A percentile compares a stretch with the other conserved stretches of the same genome.
Evolutionary conservation across 345 rosid genomes (phyloP).

Genomic region (Microthlaspi erraticum): DNA sequence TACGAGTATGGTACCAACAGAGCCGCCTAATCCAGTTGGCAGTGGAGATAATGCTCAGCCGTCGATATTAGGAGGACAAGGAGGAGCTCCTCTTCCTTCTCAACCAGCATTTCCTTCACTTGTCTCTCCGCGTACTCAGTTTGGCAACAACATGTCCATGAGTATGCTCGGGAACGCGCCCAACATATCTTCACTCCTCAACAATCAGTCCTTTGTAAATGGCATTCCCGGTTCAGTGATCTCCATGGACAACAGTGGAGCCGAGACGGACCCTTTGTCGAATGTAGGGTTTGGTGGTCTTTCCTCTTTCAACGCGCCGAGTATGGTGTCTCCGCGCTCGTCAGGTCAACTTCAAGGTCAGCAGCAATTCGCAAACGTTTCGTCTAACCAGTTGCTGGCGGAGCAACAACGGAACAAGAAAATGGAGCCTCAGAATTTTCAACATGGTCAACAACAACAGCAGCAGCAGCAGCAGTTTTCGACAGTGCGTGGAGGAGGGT

Average conservation of each 20-base stretch:
- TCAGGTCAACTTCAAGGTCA: conserved; percentile 82
- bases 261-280: conserved; percentile 78
- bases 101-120: conserved; percentile 71
- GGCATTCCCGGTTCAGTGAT: conserved; percentile 61
- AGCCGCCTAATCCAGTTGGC: conserved; percentile 78
- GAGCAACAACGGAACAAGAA: conserved; percentile 80
- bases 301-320: conserved; percentile 61
- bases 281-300: conserved; percentile 66
- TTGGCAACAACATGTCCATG: conserved; percentile 58
- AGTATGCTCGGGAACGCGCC: conserved; percentile 80
- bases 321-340: conserved; percentile 67
- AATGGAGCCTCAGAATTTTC: conserved; percentile 69
- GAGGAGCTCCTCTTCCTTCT: conserved; percentile 69
- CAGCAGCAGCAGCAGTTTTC: conserved; percentile 68
- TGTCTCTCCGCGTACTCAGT: conserved; percentile 75
- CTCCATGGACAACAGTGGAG: conserved; percentile 66
- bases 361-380: conserved; percentile 69
- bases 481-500: conserved; percentile 61
- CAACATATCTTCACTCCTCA: conserved; percentile 76
- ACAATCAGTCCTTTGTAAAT: conserved; percentile 82
- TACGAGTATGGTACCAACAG: conserved; percentile 80
- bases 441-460: conserved; percentile 55
- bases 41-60: conserved; percentile 74
- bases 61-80: conserved; percentile 80
- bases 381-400: conserved; percentile 64